phyloP scores from a whole-genome alignment of 2,329 filamentous ascomycete genomes.

The Aspergillus oerlinghausenensis region DNA sequence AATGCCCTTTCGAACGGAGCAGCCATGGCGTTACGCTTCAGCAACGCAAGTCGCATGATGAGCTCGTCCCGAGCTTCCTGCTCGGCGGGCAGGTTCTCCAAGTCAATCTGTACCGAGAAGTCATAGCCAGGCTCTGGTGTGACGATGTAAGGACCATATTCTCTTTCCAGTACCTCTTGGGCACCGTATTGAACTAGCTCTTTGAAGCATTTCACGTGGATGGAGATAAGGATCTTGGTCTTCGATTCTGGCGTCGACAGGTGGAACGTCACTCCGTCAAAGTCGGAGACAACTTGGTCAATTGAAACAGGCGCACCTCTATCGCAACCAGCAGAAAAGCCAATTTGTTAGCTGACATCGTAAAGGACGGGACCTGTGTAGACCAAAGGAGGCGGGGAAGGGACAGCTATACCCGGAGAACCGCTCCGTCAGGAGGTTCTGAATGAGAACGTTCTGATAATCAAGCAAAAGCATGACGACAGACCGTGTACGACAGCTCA shows the following conservation, averaged over 20 bases:
- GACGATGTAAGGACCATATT: slow-evolving; percentile 91
- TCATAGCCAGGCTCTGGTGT: slow-evolving; percentile 86
- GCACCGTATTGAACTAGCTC: slow-evolving; percentile 93
- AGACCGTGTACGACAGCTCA: neutral
- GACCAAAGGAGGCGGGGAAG: slow-evolving; percentile 24
- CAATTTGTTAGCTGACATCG: slow-evolving; percentile 36
- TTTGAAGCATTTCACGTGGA: slow-evolving; percentile 89
- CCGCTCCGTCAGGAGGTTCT: slow-evolving; percentile 90
- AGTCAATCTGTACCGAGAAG: slow-evolving; percentile 86
- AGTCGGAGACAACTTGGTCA: slow-evolving; percentile 97
- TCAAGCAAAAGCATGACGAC: slow-evolving; percentile 81
- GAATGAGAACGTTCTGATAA: slow-evolving; percentile 97
- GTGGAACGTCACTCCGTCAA: slow-evolving; percentile 97
- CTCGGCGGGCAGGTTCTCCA: slow-evolving; percentile 78
- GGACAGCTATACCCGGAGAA: slow-evolving; percentile 67
- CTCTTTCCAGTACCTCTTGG: slow-evolving; percentile 81
- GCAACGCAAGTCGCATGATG: slow-evolving; percentile 76
- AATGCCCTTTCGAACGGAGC: slow-evolving; percentile 97
- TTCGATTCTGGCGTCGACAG: slow-evolving; percentile 94
- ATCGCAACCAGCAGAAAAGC: slow-evolving; percentile 14
- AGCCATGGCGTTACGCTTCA: slow-evolving; percentile 99
- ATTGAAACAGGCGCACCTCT: slow-evolving; percentile 84
- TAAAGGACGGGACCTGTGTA: slow-evolving; percentile 28
- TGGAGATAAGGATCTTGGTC: slow-evolving; percentile 88
- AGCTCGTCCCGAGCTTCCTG: slow-evolving; percentile 85